phyloP scores from a whole-genome alignment of 352 stramenopile genomes.

The Phytophthora agathidicida region DNA sequence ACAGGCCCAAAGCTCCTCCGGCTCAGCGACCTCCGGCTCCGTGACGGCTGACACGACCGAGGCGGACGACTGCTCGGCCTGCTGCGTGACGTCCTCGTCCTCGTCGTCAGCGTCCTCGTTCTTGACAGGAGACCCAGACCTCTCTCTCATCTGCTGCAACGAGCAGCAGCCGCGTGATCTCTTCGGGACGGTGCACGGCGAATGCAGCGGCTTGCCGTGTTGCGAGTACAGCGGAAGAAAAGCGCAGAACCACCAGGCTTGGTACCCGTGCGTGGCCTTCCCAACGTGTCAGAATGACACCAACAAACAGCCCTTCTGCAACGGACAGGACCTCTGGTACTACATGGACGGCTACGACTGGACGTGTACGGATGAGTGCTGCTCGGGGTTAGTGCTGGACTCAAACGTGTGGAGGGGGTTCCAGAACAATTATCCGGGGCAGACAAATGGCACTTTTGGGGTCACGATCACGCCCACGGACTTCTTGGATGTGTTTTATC shows the following conservation, averaged over 20 bases:
- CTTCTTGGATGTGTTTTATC: slow-evolving; percentile 69
- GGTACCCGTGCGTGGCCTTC: slow-evolving; percentile 86
- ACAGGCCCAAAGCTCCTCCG: slow-evolving; percentile 22
- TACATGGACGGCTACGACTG: slow-evolving; percentile 64
- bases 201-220: slow-evolving; percentile 81
- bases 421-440: slow-evolving; percentile 61
- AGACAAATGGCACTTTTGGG: slow-evolving; percentile 80
- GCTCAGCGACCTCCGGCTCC: slow-evolving; percentile 8
- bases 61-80: slow-evolving; percentile 69
- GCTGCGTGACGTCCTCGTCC: slow-evolving; percentile 44
- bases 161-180: slow-evolving; percentile 49
- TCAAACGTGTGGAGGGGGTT: slow-evolving; percentile 77
- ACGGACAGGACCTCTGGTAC: slow-evolving; percentile 51
- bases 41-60: slow-evolving; percentile 17
- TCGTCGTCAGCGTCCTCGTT: slow-evolving; percentile 6
- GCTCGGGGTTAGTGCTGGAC: slow-evolving; percentile 63
- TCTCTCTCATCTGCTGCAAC: slow-evolving; percentile 62
- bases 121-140: slow-evolving; percentile 23
- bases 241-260: slow-evolving; percentile 73
- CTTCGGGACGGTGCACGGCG: slow-evolving; percentile 64
- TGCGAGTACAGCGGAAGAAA: slow-evolving; percentile 72
- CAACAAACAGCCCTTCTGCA: slow-evolving; percentile 71
- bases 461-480: slow-evolving; percentile 75
- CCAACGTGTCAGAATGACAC: slow-evolving; percentile 73
- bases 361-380: slow-evolving; percentile 76